These are phyloP conservation scores for Rhizophora mangle DNA, from an alignment of 345 rosid species.

Conservation along the genomic window DNA sequence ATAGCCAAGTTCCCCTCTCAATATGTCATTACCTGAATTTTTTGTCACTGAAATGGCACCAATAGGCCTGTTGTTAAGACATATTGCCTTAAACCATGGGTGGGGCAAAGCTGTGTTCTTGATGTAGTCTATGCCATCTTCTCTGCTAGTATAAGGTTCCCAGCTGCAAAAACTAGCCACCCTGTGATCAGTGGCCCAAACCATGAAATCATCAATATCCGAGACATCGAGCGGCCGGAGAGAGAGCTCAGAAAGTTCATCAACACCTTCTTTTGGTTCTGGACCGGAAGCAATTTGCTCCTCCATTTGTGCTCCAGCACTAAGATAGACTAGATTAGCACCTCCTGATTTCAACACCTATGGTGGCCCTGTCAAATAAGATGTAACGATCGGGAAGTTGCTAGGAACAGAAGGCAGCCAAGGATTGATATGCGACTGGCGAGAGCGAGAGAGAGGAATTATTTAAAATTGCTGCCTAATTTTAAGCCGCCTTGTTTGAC, in stretches of 20 bases:
- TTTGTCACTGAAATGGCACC: slow-evolving; percentile 50
- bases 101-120: slow-evolving; percentile 32
- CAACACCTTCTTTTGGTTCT: not conserved
- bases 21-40: slow-evolving; percentile 34
- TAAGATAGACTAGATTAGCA: no score
- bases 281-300: no score
- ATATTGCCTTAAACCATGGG: slow-evolving; percentile 65
- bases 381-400: no score
- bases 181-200: slow-evolving; percentile 51
- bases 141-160: slow-evolving; percentile 50
- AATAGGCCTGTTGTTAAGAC: slow-evolving; percentile 45
- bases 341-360: no score
- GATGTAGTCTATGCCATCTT: slow-evolving; percentile 44
- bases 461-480: no score
- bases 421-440: no score
- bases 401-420: no score
- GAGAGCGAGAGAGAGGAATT: no score
- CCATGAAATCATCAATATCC: slow-evolving; percentile 65
- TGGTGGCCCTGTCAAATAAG: no score
- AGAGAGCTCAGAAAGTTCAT: slow-evolving; percentile 22
- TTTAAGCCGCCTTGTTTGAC: no score
- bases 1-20: slow-evolving; percentile 57
- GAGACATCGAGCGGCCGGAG: slow-evolving; percentile 42
- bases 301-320: no score
- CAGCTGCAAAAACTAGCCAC: slow-evolving; percentile 53